Evolutionary conservation across 768 basidiomycete genomes (phyloP).

Genomic region (Kwoniella dejecticola): DNA sequence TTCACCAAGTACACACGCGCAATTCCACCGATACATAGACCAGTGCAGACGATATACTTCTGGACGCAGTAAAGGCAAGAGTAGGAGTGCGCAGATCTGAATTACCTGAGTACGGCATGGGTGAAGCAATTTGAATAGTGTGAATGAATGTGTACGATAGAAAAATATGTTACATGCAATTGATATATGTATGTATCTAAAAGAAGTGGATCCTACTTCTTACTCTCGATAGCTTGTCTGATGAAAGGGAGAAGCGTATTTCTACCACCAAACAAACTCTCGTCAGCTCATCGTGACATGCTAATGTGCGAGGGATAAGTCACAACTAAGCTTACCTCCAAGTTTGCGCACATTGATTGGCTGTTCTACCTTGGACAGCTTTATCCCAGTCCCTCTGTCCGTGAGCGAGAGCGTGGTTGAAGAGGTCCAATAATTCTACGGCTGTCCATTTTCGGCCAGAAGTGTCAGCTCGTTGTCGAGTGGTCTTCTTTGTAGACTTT

Average conservation of each 20-base stretch:
- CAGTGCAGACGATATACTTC: no score
- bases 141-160: no score
- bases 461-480: background rate
- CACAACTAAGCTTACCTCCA: conserved; percentile 22
- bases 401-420: conserved; percentile 16
- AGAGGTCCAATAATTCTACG: conserved; percentile 18
- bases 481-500: conserved; percentile 1
- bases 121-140: no score
- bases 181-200: background rate
- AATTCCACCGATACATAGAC: no score
- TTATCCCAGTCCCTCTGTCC: conserved; percentile 11
- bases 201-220: no score
- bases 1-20: no score
- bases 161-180: no score
- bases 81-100: no score
- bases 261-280: background rate
- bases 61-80: no score
- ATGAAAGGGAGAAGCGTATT: conserved; percentile 1
- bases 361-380: conserved; percentile 23
- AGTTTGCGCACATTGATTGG: conserved; percentile 20
- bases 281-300: background rate
- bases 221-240: conserved; percentile 1
- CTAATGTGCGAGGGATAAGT: background rate
- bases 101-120: no score
- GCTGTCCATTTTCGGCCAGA: conserved; percentile 10